Evolutionary conservation across 23 red algal genomes (phyloP), one percentile per base, ranked within the genome.

Genomic region (Cyanidioschyzon merolae): DNA sequence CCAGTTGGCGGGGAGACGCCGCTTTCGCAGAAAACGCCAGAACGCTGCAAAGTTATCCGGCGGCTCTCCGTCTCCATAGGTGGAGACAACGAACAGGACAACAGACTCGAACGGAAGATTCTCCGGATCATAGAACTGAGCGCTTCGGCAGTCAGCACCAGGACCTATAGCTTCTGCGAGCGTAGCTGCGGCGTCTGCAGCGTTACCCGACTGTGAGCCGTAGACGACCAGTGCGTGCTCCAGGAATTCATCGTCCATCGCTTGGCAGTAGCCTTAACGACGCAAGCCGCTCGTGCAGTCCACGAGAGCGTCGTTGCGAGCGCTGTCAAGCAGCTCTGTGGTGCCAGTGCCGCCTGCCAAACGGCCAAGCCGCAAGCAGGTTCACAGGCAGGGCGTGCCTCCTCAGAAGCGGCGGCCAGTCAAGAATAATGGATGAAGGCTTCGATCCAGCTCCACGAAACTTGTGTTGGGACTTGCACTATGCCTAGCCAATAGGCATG

Each of bases 1-100:
- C 37, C 58, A 81, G 68, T 81, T 1, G 29, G 45, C 54, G 39
- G 78, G 78, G 12, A 81, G 50, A n/a, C 59, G 34, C 39, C 68
- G 59, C 7, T 2, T 2, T 31, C 54, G 50, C 50, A 81, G 30
- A 15, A 50, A 57, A 3, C 45, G 1, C 78, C 78, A 81, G 39
- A 81, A 81, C 12, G 63, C 2, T 7, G 32, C 63, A 71, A 71
- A 71, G n/a, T 25, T 35, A 71, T 71, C 63, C 3, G 63, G 63
- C 63, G 63, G 7, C 63, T 71, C 63, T 7, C 63, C 63, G 29
- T 71, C 63, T 25, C 63, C 63, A 27, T 71, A 71, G n/a, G 63
- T 71, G 3, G 63, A 71, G n/a, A 71, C 63, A 25, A 71, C 63
- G 32, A 71, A 71, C 29, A 71, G n/a, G n/a, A 71, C 63, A 15